Evolutionary conservation across 2,329 filamentous ascomycete species (phyloP), one percentile per base, ranked within the genome.

Genomic region (Sporothrix pseudoabietina): DNA sequence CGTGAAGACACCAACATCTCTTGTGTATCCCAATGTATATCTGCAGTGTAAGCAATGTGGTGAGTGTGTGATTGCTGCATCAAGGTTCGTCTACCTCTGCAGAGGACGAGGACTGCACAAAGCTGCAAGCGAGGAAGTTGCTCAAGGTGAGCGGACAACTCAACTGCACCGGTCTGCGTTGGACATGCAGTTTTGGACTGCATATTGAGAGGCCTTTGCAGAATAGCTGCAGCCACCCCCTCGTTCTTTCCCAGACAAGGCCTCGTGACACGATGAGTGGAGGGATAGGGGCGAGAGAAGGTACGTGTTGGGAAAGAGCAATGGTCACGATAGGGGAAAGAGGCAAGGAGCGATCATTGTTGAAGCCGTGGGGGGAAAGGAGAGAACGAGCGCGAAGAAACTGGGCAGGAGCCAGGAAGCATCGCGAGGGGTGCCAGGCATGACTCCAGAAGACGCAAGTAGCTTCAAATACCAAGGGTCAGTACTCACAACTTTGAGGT

Each of bases 181-280:
- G 49, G 10, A 41, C 39, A 39, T 54, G 49, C 68, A 70, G 22
- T 49, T 9, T 41, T 5, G 7, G 49, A n/a, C 19, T 41, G 66
- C 66, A 41, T 39, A 4, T 41, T 32, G 30, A 19, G n/a, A 55
- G 49, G 16, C 12, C 47, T 26, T 16, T 41, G 66, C 66, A 69
- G 49, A 14, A 7, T 10, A 39, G 49, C 66, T 69, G 68, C 68
- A 57, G 68, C 52, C 49, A 57, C 68, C 68, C 65, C 66, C 66
- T 69, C 68, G 49, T 57, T 32, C 35, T 22, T 47, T 70, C 35
- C 68, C 49, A 59, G 12, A 54, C 5, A 30, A 70, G 35, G 68
- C 22, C 68, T 44, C 35, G 68, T 70, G 68, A 70, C 52, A n/a
- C 35, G 10, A 4, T 16, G 16, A 44, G 12, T 7, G 14, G 44